phyloP scores from a whole-genome alignment of 768 basidiomycete genomes.

The Panaeolus cyanescens region DNA sequence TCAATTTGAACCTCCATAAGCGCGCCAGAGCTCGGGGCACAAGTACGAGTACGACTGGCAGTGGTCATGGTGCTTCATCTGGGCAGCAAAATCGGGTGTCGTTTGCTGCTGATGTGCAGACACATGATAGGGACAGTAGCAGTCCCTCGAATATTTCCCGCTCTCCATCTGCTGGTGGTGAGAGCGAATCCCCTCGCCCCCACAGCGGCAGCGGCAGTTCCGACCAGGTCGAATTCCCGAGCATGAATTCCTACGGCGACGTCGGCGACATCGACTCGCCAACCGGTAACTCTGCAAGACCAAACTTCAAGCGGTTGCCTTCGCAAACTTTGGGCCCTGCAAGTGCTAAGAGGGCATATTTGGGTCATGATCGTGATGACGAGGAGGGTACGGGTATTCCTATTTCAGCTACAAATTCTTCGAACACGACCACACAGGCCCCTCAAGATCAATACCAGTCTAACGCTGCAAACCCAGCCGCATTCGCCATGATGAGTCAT shows the following conservation, averaged over 20 bases:
- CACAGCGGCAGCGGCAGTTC: conserved; percentile 21
- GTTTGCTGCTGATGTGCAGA: not conserved
- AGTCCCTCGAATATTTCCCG: not conserved
- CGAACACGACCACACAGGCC: conserved; percentile 8
- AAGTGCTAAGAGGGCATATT: conserved; percentile 50
- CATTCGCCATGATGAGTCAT: conserved; percentile 13
- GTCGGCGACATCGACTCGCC: conserved; percentile 10
- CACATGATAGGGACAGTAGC: not conserved
- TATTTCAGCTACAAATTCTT: not conserved
- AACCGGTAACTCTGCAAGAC: conserved; percentile 32
- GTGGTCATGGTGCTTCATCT: not conserved
- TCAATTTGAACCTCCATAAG: conserved; percentile 33
- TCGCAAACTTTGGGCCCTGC: conserved; percentile 72
- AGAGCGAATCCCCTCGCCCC: conserved; percentile 9
- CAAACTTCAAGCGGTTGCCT: conserved; percentile 73
- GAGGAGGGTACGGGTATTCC: conserved; percentile 18
- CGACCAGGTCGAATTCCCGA: conserved; percentile 22
- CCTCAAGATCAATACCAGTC: not conserved
- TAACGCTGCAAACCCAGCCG: not conserved
- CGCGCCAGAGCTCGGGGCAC: conserved; percentile 2
- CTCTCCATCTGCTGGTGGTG: conserved; percentile 14
- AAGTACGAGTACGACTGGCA: conserved; percentile 9
- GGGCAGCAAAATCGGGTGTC: not conserved
- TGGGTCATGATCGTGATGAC: conserved; percentile 29
- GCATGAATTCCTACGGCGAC: not conserved